Evolutionary conservation across 1,284 basidiomycete species (phyloP).

Genomic region (Farysia itapuensis): DNA sequence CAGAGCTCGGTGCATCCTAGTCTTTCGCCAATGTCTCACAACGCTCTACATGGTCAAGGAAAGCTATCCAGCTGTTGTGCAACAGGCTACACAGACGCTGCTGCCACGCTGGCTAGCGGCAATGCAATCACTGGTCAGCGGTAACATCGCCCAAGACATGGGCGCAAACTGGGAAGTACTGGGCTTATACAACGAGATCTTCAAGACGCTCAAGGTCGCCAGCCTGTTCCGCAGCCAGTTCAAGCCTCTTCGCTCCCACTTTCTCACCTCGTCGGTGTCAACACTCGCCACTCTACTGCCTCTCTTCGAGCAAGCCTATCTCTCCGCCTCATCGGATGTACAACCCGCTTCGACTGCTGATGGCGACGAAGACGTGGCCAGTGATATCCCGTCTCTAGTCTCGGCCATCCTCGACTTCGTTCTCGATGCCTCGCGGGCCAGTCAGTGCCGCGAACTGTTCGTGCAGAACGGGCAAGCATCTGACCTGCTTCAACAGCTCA

Average conservation of each 20-base stretch:
- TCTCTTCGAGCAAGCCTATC: constrained; percentile 27
- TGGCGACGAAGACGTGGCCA: constrained; percentile 69
- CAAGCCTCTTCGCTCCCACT: constrained; percentile 21
- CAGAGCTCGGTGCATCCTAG: constrained; percentile 76
- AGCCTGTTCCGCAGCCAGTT: constrained; percentile 46
- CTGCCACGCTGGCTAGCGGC: constrained; percentile 74
- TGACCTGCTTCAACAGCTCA: constrained; percentile 64
- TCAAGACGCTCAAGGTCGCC: constrained; percentile 51
- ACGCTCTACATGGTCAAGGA: constrained; percentile 93
- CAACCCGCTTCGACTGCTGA: constrained; percentile 70
- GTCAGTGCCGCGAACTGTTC: constrained; percentile 70
- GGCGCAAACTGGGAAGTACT: constrained; percentile 32
- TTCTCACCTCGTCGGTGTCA: constrained; percentile 24
- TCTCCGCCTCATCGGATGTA: constrained; percentile 62
- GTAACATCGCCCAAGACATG: constrained; percentile 12
- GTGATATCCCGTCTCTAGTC: constrained; percentile 70
- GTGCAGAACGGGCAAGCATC: constrained; percentile 62
- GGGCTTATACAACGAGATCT: constrained; percentile 42
- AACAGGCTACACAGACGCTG: constrained; percentile 76
- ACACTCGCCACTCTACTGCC: constrained; percentile 35
- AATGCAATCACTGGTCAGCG: constrained; percentile 31
- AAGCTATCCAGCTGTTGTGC: constrained; percentile 80
- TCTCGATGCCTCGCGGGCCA: constrained; percentile 68
- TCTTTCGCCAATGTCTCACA: constrained; percentile 86
- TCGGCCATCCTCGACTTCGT: constrained; percentile 81